These are phyloP conservation scores for Pyronema domesticum DNA, from an alignment of 495 filamentous ascomycete genomes.

Conservation along the genomic window DNA sequence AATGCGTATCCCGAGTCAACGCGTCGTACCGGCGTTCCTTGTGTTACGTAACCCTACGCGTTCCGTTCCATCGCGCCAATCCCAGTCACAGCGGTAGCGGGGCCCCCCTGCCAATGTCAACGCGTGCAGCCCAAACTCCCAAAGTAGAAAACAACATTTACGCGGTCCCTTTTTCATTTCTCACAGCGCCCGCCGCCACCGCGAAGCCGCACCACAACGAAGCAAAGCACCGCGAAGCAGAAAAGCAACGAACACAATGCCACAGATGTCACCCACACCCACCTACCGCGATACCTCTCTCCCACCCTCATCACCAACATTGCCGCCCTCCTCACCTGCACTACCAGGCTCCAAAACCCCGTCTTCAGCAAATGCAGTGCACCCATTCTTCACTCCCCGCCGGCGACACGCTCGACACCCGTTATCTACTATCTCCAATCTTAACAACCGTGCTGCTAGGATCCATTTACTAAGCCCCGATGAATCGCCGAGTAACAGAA, in stretches of 20 bases:
- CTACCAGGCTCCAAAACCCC: slow-evolving; percentile 15
- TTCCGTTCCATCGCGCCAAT: too few relatives aligned
- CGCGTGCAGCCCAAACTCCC: too few relatives aligned
- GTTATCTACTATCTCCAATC: slow-evolving; percentile 10
- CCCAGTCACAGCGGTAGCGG: too few relatives aligned
- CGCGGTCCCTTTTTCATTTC: too few relatives aligned
- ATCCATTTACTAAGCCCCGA: slow-evolving; percentile 16
- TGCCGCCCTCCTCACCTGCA: slow-evolving; percentile 12
- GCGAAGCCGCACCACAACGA: neutral
- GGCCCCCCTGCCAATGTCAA: too few relatives aligned
- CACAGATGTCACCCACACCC: neutral
- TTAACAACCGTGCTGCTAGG: slow-evolving; percentile 11
- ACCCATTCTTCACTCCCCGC: slow-evolving; percentile 23
- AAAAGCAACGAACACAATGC: neutral
- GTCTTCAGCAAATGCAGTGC: slow-evolving; percentile 12
- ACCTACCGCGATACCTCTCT: neutral
- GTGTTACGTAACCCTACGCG: too few relatives aligned
- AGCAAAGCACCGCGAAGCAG: neutral
- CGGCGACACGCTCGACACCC: too few relatives aligned
- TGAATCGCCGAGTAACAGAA: slow-evolving; percentile 15
- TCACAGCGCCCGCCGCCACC: too few relatives aligned
- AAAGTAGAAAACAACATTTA: neutral
- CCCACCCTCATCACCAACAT: neutral
- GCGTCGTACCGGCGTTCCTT: too few relatives aligned
- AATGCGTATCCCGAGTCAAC: too few relatives aligned